Evolutionary conservation across 2,329 filamentous ascomycete genomes (phyloP).

Genomic region (Claviceps digitariae): DNA sequence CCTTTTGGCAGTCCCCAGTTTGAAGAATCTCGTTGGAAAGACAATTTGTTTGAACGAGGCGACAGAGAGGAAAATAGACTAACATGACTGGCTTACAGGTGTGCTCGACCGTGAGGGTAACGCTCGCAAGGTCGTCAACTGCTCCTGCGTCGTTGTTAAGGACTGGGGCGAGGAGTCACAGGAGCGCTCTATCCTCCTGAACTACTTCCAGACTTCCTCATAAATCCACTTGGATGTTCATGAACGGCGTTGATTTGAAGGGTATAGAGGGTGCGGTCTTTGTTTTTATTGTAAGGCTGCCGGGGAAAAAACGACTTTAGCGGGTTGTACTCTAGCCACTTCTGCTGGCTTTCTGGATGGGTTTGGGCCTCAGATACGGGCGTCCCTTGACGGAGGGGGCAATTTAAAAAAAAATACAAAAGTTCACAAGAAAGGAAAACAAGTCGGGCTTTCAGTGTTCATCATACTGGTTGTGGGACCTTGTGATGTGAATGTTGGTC

Average conservation of each 20-base stretch:
- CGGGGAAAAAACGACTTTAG: conserved; percentile 21
- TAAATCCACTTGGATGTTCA: conserved; percentile 24
- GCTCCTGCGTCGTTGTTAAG: conserved; percentile 99
- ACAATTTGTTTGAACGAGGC: neutral
- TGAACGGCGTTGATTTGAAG: conserved; percentile 22
- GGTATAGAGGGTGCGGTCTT: conserved; percentile 26
- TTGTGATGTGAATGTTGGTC: neutral
- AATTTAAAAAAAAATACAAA: conserved; percentile 23
- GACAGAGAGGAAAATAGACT: conserved; percentile 10
- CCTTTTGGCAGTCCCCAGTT: neutral
- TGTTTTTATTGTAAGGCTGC: conserved; percentile 15
- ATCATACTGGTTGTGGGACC: neutral
- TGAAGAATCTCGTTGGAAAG: no score
- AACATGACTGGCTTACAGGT: conserved; percentile 41
- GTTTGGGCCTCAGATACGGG: conserved; percentile 20
- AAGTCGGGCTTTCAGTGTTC: neutral
- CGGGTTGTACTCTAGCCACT: conserved; percentile 33
- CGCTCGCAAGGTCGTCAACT: conserved; percentile 99
- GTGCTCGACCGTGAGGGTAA: conserved; percentile 99
- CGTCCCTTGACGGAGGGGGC: conserved; percentile 15
- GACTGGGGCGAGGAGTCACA: conserved; percentile 99
- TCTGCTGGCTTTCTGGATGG: conserved; percentile 32
- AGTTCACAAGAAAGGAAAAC: neutral
- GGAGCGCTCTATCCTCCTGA: conserved; percentile 96
- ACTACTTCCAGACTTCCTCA: conserved; percentile 98